Percentiles rank a stretch among this genome's conserved stretches.
These are phyloP conservation scores for Chaetomium strumarium DNA, from an alignment of 2,329 filamentous ascomycete species.

Conservation along the genomic window DNA sequence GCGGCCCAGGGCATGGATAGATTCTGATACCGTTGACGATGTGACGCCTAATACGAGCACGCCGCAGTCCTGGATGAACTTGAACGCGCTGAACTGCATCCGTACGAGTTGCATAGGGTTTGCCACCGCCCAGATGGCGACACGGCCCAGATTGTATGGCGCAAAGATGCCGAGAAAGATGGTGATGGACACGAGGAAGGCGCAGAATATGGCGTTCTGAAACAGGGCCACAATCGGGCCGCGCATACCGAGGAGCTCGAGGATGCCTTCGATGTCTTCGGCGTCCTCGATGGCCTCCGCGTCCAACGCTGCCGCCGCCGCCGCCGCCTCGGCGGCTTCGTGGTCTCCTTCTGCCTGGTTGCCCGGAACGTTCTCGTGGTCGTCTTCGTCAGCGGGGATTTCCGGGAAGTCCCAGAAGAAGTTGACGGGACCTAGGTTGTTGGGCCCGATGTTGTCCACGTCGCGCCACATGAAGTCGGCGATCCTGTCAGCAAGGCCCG, in stretches of 20 bases:
- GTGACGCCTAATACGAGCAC: slow-evolving; percentile 58
- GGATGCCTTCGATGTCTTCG: slow-evolving; percentile 91
- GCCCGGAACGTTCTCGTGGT: slow-evolving; percentile 23
- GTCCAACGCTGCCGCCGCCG: slow-evolving; percentile 64
- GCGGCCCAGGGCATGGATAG: slow-evolving; percentile 31
- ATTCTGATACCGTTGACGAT: slow-evolving; percentile 34
- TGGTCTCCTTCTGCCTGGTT: slow-evolving; percentile 41
- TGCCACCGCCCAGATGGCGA: slow-evolving; percentile 71
- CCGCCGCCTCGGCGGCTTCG: slow-evolving; percentile 59
- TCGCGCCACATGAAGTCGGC: slow-evolving; percentile 59
- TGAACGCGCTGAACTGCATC: slow-evolving; percentile 66
- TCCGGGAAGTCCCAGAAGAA: slow-evolving; percentile 36
- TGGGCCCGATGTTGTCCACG: slow-evolving; percentile 46
- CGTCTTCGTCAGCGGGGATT: slow-evolving; percentile 26
- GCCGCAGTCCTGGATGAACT: slow-evolving; percentile 68
- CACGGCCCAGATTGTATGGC: slow-evolving; percentile 85
- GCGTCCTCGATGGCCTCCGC: slow-evolving; percentile 73
- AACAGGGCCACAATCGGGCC: slow-evolving; percentile 84
- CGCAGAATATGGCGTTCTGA: slow-evolving; percentile 93
- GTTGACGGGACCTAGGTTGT: slow-evolving; percentile 42
- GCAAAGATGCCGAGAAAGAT: slow-evolving; percentile 81
- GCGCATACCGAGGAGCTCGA: slow-evolving; percentile 95
- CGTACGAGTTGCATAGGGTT: slow-evolving; percentile 73
- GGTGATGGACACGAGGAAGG: slow-evolving; percentile 80
- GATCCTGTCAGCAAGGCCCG: slow-evolving; percentile 38